These are phyloP conservation scores for Pholiota conissans DNA, from an alignment of 768 basidiomycete species.

Conservation along the genomic window DNA sequence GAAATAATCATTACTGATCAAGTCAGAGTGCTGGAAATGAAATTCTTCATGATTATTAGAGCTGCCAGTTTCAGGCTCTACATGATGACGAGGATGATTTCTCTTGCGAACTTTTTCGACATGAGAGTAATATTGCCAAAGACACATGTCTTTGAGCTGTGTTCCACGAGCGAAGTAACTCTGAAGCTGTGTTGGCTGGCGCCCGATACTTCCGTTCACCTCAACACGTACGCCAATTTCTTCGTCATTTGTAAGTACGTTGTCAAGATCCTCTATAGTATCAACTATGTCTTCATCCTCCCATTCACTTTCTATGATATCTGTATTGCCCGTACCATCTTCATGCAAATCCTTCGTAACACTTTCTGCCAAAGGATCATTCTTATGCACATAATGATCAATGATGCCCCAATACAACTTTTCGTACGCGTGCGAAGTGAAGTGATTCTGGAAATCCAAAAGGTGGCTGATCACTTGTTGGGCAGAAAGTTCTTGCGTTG, in stretches of 20 bases:
- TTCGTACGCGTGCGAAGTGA: neutral
- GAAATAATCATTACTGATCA: neutral
- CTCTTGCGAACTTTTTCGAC: neutral
- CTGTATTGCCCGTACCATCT: no score
- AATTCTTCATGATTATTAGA: neutral
- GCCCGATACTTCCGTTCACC: neutral
- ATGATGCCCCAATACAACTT: neutral
- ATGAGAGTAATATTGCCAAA: neutral
- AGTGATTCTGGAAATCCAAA: neutral
- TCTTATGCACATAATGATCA: neutral
- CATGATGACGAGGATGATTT: neutral
- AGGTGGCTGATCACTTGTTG: neutral
- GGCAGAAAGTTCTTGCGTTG: neutral
- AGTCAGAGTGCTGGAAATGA: neutral
- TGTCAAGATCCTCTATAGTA: no score
- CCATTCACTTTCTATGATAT: no score
- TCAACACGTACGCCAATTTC: neutral
- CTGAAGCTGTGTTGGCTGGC: neutral
- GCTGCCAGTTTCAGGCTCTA: neutral
- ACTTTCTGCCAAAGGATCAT: no score
- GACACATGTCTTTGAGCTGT: neutral
- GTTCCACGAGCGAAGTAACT: neutral
- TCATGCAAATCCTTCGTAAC: no score
- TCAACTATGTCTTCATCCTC: no score
- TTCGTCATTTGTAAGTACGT: no score